phyloP scores from a whole-genome alignment of 345 rosid species.

The Hevea brasiliensis region DNA sequence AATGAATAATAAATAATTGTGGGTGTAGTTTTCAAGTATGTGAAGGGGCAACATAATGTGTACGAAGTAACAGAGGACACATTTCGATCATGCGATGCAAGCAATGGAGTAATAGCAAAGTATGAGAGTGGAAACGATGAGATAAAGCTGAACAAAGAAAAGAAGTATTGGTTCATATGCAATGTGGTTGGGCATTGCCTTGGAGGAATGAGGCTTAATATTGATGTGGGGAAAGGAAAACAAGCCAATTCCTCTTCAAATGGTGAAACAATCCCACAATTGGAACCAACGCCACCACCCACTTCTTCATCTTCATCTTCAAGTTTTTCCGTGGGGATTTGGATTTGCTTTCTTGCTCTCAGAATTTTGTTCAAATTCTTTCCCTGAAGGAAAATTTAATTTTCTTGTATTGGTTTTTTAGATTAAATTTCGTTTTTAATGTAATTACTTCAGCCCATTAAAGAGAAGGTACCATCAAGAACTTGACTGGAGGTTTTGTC shows the following conservation, averaged over 20 bases:
- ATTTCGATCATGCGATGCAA: conserved; percentile 42
- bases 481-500: no score
- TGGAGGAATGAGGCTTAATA: conserved; percentile 54
- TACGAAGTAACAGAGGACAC: conserved; percentile 44
- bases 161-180: conserved; percentile 57
- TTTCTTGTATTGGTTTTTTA: not conserved
- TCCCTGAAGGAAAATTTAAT: no score
- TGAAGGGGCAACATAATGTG: conserved; percentile 45
- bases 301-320: conserved; percentile 3
- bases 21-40: conserved; percentile 46
- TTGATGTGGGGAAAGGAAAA: conserved; percentile 33
- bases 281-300: conserved; percentile 20
- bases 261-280: not conserved
- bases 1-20: no score
- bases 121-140: conserved; percentile 48
- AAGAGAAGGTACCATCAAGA: no score
- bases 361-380: conserved; percentile 4
- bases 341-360: conserved; percentile 3
- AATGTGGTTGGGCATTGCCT: conserved; percentile 49
- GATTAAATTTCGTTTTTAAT: not conserved
- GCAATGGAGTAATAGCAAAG: conserved; percentile 46
- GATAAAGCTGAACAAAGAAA: conserved; percentile 35
- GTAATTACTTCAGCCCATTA: no score
- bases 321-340: conserved; percentile 7
- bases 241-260: not conserved